Evolutionary conservation across 2,329 filamentous ascomycete species (phyloP), one percentile per base, ranked within the genome.

Genomic region (Aspergillus neoniger): DNA sequence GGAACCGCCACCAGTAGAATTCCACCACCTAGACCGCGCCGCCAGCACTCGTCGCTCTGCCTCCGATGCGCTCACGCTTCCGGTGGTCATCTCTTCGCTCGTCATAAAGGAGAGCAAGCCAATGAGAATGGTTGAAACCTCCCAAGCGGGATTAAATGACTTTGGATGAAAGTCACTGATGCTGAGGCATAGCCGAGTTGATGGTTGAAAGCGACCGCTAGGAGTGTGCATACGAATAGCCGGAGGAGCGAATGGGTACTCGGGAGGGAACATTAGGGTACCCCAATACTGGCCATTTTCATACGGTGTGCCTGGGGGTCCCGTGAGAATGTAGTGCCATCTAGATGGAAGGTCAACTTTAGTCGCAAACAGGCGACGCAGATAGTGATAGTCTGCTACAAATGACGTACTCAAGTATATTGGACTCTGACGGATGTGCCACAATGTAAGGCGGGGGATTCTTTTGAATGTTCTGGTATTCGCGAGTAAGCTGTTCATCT

Each of bases 151-250:
- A 75, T 99, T 99, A 82, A 98, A 99, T 28, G 90, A 94, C 77
- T 96, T 96, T 4, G 95, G 95, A 74, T 99, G 95, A 79, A 98
- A 99, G 75, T 99, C 95, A 70, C 89, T 94, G 71, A 99, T 99
- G 73, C 91, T 96, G 51, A 99, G 88, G 72, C 95, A 99, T 21
- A 99, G 86, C 53, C 95, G 87, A 14, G 92, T 93, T 1, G 90
- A 95, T 2, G 93, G 92, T 75, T 96, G 92, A 80, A 99, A 99
- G 72, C 95, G 91, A 61, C 95, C 95, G 12, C 90, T 94, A 1
- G 95, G 95, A 0, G 95, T 99, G 82, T 98, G 95, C 95, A 99
- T 99, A 73, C 94, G 92, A 77, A 99, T 99, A 2, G 95, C 92
- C 4, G 95, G 95, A 32, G 95, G 95, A 12, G 93, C 94, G 78